Conservation (phyloP, 2,329 filamentous ascomycete species). For the Uncinocarpus reesii region DNA sequence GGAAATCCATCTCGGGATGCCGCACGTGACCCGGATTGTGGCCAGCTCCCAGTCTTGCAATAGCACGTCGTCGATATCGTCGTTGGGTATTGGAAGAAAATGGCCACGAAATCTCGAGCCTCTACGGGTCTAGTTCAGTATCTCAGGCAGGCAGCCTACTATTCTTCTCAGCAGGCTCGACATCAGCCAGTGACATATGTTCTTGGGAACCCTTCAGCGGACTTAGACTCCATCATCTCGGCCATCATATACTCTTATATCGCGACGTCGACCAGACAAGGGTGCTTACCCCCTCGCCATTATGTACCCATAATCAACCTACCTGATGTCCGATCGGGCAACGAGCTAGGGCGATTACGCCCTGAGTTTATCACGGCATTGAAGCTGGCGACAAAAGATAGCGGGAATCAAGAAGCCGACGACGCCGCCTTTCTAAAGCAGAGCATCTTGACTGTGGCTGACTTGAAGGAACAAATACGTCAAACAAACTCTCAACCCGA, state of each 20-base stretch:
- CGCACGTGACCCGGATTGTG: not conserved
- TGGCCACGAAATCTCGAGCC: not conserved
- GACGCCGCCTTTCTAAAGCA: slow-evolving; percentile 24
- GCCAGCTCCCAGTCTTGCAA: not conserved
- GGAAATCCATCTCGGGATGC: not conserved
- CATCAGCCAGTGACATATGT: slow-evolving; percentile 30
- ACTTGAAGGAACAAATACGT: slow-evolving; percentile 23
- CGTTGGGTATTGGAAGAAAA: not conserved
- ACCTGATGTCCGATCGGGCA: slow-evolving; percentile 33
- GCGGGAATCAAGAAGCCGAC: slow-evolving; percentile 19
- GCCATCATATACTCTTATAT: slow-evolving; percentile 54
- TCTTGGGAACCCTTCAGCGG: slow-evolving; percentile 39
- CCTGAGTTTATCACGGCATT: slow-evolving; percentile 51
- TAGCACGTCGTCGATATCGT: too few species aligned
- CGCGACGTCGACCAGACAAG: slow-evolving; percentile 31
- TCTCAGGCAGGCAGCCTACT: slow-evolving; percentile 27
- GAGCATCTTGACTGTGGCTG: slow-evolving; percentile 34
- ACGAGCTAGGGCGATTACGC: slow-evolving; percentile 44
- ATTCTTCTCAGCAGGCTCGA: slow-evolving; percentile 17
- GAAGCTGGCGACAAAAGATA: slow-evolving; percentile 36
- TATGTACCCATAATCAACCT: slow-evolving; percentile 52
- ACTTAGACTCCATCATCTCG: slow-evolving; percentile 54
- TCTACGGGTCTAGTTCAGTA: slow-evolving; percentile 28
- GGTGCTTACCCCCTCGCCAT: slow-evolving; percentile 20
- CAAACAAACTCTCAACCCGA: not conserved